Percentiles rank a stretch among this genome's conserved stretches.
Evolutionary conservation across 225 moss, liverwort and hornwort genomes (phyloP).

Genomic region (Bryum argenteum): DNA sequence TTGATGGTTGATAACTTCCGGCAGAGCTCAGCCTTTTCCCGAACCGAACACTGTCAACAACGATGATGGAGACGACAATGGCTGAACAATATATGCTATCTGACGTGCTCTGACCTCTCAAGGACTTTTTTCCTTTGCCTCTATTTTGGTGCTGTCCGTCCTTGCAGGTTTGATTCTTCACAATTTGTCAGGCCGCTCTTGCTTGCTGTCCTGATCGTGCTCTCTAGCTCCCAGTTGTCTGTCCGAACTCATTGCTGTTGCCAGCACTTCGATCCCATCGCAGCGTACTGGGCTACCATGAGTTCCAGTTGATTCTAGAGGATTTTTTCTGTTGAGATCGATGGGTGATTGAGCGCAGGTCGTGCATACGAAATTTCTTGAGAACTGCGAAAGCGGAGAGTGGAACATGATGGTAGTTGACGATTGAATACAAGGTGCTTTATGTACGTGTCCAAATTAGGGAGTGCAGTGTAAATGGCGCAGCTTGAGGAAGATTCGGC

Average conservation of each 20-base stretch:
- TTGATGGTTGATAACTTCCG: too few species aligned
- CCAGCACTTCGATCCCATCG: conserved; percentile 14
- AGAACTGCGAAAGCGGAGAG: conserved; percentile 32
- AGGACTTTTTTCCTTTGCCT: conserved; percentile 22
- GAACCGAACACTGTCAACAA: not conserved
- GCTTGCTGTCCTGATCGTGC: conserved; percentile 19
- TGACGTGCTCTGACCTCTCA: conserved; percentile 36
- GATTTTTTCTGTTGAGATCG: not conserved
- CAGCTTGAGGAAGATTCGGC: conserved; percentile 18
- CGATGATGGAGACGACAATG: not conserved
- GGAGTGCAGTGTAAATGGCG: conserved; percentile 7
- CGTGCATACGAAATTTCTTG: conserved; percentile 12
- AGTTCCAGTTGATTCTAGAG: not conserved
- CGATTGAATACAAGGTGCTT: conserved; percentile 15
- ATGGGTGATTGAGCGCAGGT: not conserved
- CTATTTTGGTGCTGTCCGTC: not conserved
- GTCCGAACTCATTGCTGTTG: conserved; percentile 8
- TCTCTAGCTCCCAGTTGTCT: conserved; percentile 41
- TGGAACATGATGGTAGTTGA: not conserved
- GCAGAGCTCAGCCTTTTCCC: too few species aligned
- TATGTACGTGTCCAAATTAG: not conserved
- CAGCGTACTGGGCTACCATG: not conserved
- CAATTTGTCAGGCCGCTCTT: conserved; percentile 23
- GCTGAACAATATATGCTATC: not conserved
- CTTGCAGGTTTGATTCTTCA: conserved; percentile 16